Evolutionary conservation across 129 eudicot species (phyloP).

Genomic region (Apium graveolens): DNA sequence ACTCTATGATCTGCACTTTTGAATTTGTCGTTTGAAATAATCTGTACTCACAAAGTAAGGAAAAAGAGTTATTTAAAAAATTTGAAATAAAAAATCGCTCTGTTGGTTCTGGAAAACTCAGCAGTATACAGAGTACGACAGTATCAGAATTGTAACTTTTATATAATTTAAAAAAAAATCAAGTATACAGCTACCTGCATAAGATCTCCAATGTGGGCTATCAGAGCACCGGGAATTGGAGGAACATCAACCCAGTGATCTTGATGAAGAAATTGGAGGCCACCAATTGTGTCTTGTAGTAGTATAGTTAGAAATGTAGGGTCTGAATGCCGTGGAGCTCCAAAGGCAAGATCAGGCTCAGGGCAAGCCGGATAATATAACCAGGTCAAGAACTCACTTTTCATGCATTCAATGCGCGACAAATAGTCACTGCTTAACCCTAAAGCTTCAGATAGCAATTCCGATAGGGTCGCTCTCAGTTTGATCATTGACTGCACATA

Average conservation of each 20-base stretch:
- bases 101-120: neutral
- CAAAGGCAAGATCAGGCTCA: slow-evolving; percentile 5
- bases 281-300: slow-evolving; percentile 10
- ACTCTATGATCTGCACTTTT: slow-evolving; percentile 38
- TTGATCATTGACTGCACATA: slow-evolving; percentile 4
- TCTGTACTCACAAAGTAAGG: slow-evolving; percentile 14
- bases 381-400: slow-evolving; percentile 12
- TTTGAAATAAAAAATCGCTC: neutral
- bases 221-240: slow-evolving; percentile 12
- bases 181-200: slow-evolving; percentile 9
- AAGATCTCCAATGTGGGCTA: slow-evolving; percentile 13
- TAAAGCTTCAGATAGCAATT: slow-evolving; percentile 12
- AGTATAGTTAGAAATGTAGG: slow-evolving; percentile 10
- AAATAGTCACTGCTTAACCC: slow-evolving; percentile 12
- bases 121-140: neutral
- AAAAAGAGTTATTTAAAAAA: neutral
- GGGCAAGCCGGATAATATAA: slow-evolving; percentile 13
- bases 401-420: slow-evolving; percentile 2
- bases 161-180: no score
- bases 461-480: slow-evolving; percentile 6
- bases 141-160: neutral
- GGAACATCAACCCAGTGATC: slow-evolving; percentile 9
- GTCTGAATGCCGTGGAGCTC: slow-evolving; percentile 12
- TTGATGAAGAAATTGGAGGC: slow-evolving; percentile 16
- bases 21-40: slow-evolving; percentile 46